These are phyloP conservation scores for Blastocystis sp. DNA, from an alignment of 352 stramenopile genomes.

Conservation along the genomic window DNA sequence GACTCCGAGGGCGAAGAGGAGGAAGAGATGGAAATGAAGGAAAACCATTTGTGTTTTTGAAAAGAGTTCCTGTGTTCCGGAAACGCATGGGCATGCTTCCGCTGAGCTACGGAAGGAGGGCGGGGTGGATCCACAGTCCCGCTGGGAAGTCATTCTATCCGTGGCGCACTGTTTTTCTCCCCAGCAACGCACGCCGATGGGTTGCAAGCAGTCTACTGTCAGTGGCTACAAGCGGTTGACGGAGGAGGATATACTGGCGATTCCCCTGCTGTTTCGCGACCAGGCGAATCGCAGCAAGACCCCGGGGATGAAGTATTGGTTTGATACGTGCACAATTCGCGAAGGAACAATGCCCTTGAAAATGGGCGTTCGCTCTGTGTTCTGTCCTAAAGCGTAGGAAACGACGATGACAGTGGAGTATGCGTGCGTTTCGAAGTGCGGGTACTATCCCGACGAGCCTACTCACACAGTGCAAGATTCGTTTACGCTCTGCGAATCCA, in stretches of 20 bases:
- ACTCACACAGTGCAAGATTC: conserved; percentile 8
- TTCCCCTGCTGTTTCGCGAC: conserved; percentile 21
- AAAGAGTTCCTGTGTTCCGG: no score
- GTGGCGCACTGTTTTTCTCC: neutral
- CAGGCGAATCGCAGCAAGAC: neutral
- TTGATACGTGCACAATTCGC: conserved; percentile 10
- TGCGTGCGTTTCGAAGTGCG: conserved; percentile 42
- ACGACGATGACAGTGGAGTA: conserved; percentile 14
- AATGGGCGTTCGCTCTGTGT: neutral
- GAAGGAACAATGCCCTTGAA: conserved; percentile 51
- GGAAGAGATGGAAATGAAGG: no score
- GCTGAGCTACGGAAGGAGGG: no score
- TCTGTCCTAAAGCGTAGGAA: conserved; percentile 7
- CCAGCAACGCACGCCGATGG: neutral
- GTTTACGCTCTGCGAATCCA: conserved; percentile 4
- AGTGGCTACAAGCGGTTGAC: conserved; percentile 11
- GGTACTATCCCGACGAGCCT: conserved; percentile 38
- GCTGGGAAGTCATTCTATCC: no score
- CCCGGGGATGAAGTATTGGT: conserved; percentile 38
- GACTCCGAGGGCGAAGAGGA: no score
- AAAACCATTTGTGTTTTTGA: no score
- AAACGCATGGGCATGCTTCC: no score
- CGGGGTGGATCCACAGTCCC: no score
- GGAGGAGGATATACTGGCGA: conserved; percentile 42
- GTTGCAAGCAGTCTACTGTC: conserved; percentile 50